Conservation (phyloP, 139 green algal species). For the Picochlorum sp. region DNA sequence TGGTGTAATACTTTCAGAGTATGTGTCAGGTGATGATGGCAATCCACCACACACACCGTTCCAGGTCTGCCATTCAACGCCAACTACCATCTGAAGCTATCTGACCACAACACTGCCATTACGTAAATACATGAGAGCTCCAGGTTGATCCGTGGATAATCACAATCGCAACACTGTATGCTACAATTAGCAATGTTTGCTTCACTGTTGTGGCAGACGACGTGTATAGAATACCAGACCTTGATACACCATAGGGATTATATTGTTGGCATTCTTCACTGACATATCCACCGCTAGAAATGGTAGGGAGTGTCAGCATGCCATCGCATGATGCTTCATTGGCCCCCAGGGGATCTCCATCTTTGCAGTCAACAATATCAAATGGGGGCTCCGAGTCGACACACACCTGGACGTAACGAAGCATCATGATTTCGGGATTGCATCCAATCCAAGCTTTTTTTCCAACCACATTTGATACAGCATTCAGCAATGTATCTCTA, state of each 20-base stretch:
- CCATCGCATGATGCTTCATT: not conserved
- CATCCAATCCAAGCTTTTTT: conserved; percentile 3
- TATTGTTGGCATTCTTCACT: not conserved
- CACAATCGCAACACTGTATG: no score
- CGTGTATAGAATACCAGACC: not conserved
- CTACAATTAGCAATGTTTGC: no score
- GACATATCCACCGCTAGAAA: not conserved
- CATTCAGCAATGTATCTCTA: conserved; percentile 1
- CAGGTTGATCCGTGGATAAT: no score
- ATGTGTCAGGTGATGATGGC: no score
- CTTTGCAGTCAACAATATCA: not conserved
- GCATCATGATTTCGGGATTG: not conserved
- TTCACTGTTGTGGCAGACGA: not conserved
- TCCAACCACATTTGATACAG: not conserved
- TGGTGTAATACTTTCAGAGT: no score
- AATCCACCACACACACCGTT: no score
- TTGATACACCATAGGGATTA: conserved; percentile 2
- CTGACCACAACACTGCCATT: no score
- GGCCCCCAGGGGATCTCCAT: not conserved
- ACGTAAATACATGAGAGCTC: no score
- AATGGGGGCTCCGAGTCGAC: not conserved
- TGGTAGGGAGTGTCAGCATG: not conserved
- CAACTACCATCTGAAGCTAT: no score
- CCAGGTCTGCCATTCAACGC: no score
- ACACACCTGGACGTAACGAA: not conserved